Percentiles rank a stretch among this genome's conserved stretches.
Conservation (phyloP, 345 rosid species). For the Citrus trifoliata region DNA sequence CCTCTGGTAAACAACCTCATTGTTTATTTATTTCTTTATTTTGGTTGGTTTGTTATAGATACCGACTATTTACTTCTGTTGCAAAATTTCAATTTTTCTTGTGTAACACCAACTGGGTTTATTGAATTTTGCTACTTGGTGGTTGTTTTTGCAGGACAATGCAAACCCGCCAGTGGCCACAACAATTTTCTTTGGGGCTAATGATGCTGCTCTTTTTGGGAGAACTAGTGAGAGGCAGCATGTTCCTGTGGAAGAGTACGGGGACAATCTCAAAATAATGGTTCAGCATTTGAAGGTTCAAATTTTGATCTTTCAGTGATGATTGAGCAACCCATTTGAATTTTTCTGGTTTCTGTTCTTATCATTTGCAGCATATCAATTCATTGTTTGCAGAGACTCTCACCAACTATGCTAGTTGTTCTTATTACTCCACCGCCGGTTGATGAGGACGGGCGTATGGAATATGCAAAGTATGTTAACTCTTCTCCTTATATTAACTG, state of each 20-base stretch:
- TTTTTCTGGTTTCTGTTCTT: not conserved
- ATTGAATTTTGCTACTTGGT: not conserved
- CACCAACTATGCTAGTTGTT: slow-evolving; percentile 66
- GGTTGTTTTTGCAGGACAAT: slow-evolving; percentile 37
- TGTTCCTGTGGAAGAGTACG: slow-evolving; percentile 79
- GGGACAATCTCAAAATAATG: slow-evolving; percentile 61
- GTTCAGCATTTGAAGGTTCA: slow-evolving; percentile 79
- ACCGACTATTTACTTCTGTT: not conserved
- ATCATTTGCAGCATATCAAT: not conserved
- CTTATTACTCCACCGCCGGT: slow-evolving; percentile 88
- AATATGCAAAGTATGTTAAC: slow-evolving; percentile 53
- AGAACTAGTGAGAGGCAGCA: slow-evolving; percentile 68
- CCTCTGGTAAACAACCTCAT: slow-evolving; percentile 42
- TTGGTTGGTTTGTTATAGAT: not conserved
- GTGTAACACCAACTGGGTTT: slow-evolving; percentile 1
- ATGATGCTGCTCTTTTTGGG: slow-evolving; percentile 87
- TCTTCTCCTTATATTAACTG: slow-evolving; percentile 1
- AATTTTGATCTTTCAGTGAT: not conserved
- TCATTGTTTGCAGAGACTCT: slow-evolving; percentile 49
- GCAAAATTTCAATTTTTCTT: not conserved
- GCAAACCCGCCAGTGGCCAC: slow-evolving; percentile 61
- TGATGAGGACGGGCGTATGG: slow-evolving; percentile 61
- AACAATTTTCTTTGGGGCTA: slow-evolving; percentile 88
- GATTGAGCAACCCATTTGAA: not conserved
- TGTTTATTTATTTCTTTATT: not conserved